Evolutionary conservation across 2,329 filamentous ascomycete species (phyloP).

Genomic region (Alternaria tenuissima): DNA sequence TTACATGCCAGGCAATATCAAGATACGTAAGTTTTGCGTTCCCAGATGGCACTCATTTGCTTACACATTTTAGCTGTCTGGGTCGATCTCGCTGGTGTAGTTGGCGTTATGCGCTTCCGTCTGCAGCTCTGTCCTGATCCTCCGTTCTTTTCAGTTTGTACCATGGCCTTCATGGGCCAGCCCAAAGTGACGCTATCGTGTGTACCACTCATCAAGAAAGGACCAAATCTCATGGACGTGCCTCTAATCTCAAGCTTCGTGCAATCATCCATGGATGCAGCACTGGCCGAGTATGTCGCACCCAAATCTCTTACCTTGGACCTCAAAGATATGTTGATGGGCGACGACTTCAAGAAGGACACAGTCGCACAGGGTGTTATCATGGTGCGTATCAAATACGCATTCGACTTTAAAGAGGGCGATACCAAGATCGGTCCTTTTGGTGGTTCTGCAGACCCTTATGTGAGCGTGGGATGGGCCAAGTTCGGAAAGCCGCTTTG

Average conservation of each 20-base stretch:
- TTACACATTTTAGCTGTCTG: conserved; percentile 64
- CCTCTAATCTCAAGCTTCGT: conserved; percentile 79
- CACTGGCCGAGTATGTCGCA: conserved; percentile 77
- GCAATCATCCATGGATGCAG: conserved; percentile 76
- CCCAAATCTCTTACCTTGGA: conserved; percentile 78
- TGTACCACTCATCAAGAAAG: conserved; percentile 72
- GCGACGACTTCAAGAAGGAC: conserved; percentile 82
- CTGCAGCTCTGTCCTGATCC: conserved; percentile 79
- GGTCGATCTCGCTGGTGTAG: conserved; percentile 76
- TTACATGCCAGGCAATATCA: conserved; percentile 67
- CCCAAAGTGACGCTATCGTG: conserved; percentile 76
- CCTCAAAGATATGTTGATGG: conserved; percentile 78
- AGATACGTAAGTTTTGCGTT: conserved; percentile 54
- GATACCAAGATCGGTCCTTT: conserved; percentile 69
- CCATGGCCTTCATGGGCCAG: conserved; percentile 77
- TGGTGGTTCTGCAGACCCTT: conserved; percentile 71
- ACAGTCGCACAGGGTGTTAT: conserved; percentile 71
- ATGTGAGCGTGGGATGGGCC: conserved; percentile 77
- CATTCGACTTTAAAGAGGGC: conserved; percentile 75
- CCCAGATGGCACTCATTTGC: background rate
- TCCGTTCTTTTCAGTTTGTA: conserved; percentile 79
- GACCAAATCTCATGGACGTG: conserved; percentile 77
- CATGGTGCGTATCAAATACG: conserved; percentile 71
- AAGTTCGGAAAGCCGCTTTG: conserved; percentile 77
- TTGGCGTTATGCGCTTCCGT: conserved; percentile 74